A percentile compares a stretch with the other conserved stretches of the same genome.
Evolutionary conservation across 78 protist species (phyloP).

Genomic region (slime mould (Dictyostelium discoideum)): DNA sequence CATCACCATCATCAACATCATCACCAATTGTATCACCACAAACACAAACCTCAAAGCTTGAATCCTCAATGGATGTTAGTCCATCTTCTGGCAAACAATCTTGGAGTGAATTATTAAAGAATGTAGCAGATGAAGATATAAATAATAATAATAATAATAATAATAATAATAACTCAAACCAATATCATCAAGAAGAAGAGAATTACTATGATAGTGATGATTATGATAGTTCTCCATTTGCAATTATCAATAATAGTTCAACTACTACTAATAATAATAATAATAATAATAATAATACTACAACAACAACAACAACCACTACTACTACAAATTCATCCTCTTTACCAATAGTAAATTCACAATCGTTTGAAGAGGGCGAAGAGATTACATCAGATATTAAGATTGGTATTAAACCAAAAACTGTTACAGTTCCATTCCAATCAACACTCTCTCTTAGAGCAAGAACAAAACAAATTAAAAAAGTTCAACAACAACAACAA

Average conservation of each 20-base stretch:
- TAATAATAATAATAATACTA: neutral
- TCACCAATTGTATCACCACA: neutral
- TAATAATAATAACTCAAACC: neutral
- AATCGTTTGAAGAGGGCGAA: neutral
- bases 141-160: neutral
- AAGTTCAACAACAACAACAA: neutral
- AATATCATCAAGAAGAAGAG: neutral
- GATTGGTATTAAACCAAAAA: constrained; percentile 4
- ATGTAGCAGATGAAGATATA: neutral
- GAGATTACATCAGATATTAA: neutral
- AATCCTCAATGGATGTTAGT: neutral
- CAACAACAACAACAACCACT: neutral
- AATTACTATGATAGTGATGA: neutral
- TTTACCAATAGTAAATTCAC: neutral
- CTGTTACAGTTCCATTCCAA: neutral
- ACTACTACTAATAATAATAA: neutral
- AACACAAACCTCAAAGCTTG: neutral
- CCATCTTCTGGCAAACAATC: constrained; percentile 10
- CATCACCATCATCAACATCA: neutral
- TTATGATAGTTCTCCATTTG: neutral
- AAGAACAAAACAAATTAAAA: constrained; percentile 1
- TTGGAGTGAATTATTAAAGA: constrained; percentile 27
- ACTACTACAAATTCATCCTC: neutral
- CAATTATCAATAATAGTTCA: neutral
- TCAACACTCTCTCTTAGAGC: neutral